Percentiles rank a stretch among this genome's conserved stretches.
Conservation (phyloP, 1,284 basidiomycete species). For the Moesziomyces globuligerus region DNA sequence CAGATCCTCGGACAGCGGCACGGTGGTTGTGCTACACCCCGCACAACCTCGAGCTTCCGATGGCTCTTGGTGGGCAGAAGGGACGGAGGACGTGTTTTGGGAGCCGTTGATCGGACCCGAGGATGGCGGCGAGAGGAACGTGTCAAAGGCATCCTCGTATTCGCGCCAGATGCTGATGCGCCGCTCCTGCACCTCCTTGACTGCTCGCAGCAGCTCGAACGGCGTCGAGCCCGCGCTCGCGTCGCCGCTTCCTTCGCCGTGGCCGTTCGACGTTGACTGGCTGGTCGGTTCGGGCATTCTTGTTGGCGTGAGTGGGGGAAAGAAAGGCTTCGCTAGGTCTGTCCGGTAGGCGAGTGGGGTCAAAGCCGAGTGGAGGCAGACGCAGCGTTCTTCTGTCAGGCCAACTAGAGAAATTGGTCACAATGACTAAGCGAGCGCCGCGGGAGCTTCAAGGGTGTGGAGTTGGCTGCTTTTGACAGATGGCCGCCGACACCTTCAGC, state of each 20-base stretch:
- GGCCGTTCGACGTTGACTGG: background rate
- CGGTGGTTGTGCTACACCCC: constrained; percentile 23
- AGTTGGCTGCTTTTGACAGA: constrained; percentile 10
- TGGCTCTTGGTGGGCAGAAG: background rate
- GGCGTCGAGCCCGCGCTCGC: constrained; percentile 11
- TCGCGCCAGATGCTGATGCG: constrained; percentile 47
- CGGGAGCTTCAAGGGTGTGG: constrained; percentile 3
- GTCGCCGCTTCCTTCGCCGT: background rate
- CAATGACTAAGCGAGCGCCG: constrained; percentile 8
- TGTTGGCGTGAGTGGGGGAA: background rate
- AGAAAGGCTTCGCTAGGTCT: too few species aligned
- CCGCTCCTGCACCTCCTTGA: constrained; percentile 53
- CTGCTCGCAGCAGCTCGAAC: constrained; percentile 35
- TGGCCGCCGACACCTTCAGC: constrained; percentile 1
- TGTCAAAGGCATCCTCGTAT: constrained; percentile 53
- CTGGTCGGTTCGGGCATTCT: constrained; percentile 25
- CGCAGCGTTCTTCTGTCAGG: constrained; percentile 5
- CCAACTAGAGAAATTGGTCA: constrained; percentile 18
- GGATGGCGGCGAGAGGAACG: constrained; percentile 17
- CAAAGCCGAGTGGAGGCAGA: constrained; percentile 23
- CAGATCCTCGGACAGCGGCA: constrained; percentile 29
- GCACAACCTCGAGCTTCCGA: constrained; percentile 9
- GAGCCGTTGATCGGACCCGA: constrained; percentile 18
- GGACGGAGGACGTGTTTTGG: constrained; percentile 4
- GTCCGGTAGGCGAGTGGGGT: background rate